Base-by-base conservation (phyloP, 108 stramenopile species). In the Conticribra weissflogii region DNA sequence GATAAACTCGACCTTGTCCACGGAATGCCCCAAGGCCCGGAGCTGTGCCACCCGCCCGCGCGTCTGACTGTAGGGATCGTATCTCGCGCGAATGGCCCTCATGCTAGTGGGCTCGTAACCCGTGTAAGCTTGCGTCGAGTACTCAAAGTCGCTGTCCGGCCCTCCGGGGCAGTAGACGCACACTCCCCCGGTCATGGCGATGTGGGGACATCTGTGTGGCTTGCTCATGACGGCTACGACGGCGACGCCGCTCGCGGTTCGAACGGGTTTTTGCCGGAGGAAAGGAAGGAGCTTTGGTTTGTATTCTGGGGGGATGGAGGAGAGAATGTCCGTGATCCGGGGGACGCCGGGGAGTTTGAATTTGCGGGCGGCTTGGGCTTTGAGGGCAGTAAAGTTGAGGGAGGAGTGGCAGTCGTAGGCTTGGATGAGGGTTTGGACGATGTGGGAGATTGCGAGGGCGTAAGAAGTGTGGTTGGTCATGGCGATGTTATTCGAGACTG, bases 131-230 rank as follows among this genome's bases (percentile, higher is more conserved):
- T 98, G 97, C 17, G 97, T 98, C 7, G 86, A 88, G 80, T 98
- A 98, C 72, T 98, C 97, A 79, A 98, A 98, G 71, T 98, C 97
- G 17, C 80, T 82, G 78, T 98, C 97, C 0, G 96, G 96, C 19
- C 97, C 97, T 46, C 97, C 97, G 27, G 97, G 97, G 82, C 97
- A 98, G 66, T 98, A 98, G 24, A 98, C 97, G 66, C 97, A 98
- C 7, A 98, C 97, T 8, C 96, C 96, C 12, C 85, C 85, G 0
- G 97, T 98, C 75, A 93, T 89, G 72, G 93, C 92, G 65, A 98
- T 89, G 71, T 98, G 97, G 1, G 97, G 97, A 78, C 97, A 98
- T 3, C 97, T 89, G 76, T 98, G 97, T 12, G 97, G 97, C 67
- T 98, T 98, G 73, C 83, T 82, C 97, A 98, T 98, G 48, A 98